phyloP scores from a whole-genome alignment of 352 stramenopile genomes.

The Globisporangium camurandrum region DNA sequence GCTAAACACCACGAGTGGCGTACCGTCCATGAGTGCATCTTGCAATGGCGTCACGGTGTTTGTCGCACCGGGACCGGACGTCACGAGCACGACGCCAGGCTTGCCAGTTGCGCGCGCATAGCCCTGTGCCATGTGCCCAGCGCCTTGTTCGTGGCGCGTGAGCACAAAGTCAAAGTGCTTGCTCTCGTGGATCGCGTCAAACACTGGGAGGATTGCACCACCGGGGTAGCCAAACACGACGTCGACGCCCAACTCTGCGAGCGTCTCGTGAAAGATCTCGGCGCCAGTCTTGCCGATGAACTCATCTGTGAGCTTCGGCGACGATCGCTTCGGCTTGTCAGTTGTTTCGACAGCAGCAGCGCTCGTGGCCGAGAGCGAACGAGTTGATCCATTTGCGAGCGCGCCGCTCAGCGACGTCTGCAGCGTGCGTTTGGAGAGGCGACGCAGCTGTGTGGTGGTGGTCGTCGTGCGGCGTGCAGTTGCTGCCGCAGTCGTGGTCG shows the following conservation, averaged over 20 bases:
- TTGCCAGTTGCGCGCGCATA: slow-evolving; percentile 81
- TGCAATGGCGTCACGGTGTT: slow-evolving; percentile 93
- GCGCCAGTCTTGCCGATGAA: slow-evolving; percentile 90
- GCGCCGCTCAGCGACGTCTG: slow-evolving; percentile 10
- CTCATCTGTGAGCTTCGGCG: slow-evolving; percentile 64
- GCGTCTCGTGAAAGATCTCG: slow-evolving; percentile 92
- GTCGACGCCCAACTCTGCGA: slow-evolving; percentile 86
- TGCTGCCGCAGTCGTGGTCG: too few relatives aligned
- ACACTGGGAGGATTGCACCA: slow-evolving; percentile 90
- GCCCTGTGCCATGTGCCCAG: slow-evolving; percentile 82
- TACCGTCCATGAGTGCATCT: slow-evolving; percentile 93
- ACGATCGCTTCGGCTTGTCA: slow-evolving; percentile 28
- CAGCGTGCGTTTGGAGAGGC: slow-evolving; percentile 7
- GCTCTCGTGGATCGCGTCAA: slow-evolving; percentile 92
- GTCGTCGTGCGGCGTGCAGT: slow-evolving; percentile 8
- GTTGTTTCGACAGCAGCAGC: too few relatives aligned
- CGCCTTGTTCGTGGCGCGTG: slow-evolving; percentile 75
- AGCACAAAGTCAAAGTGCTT: slow-evolving; percentile 78
- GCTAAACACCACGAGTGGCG: slow-evolving; percentile 92
- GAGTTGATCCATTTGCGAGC: slow-evolving; percentile 6
- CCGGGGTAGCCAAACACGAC: slow-evolving; percentile 93
- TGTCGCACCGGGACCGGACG: slow-evolving; percentile 89
- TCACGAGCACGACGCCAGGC: slow-evolving; percentile 90
- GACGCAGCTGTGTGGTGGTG: slow-evolving; percentile 3
- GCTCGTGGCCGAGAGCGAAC: slow-evolving; percentile 29